Conservation (phyloP, 805 yeast genomes). For the Candida suzukii region DNA sequence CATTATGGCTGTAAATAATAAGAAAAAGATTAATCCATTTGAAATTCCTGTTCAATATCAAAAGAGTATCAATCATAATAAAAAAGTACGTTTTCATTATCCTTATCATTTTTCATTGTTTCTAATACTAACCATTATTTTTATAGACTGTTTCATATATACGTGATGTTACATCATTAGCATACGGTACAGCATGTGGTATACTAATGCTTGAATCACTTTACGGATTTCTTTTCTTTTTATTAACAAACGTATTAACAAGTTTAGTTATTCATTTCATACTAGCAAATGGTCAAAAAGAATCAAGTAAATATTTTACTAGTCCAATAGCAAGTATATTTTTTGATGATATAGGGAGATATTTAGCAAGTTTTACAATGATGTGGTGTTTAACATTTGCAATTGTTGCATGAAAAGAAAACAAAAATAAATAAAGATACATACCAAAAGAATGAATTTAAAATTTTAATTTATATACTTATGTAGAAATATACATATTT, state of each 20-base stretch:
- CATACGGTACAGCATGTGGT: conserved; percentile 49
- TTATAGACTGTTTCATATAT: conserved; percentile 15
- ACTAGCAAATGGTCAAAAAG: conserved; percentile 25
- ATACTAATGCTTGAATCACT: conserved; percentile 43
- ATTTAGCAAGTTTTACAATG: conserved; percentile 45
- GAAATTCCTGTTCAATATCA: conserved; percentile 9
- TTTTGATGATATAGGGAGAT: conserved; percentile 37
- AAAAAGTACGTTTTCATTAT: too few species aligned
- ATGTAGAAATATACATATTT: neutral
- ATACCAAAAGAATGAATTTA: neutral
- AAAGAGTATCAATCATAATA: conserved; percentile 6
- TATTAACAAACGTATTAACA: conserved; percentile 27
- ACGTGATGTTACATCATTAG: conserved; percentile 42
- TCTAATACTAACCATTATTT: neutral
- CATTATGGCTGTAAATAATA: neutral
- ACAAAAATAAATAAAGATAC: too few species aligned
- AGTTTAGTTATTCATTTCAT: conserved; percentile 25
- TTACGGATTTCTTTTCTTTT: conserved; percentile 39
- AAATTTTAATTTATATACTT: neutral
- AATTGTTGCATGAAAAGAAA: neutral
- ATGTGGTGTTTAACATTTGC: conserved; percentile 54
- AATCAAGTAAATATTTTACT: conserved; percentile 29
- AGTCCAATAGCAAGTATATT: conserved; percentile 34
- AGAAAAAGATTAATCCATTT: neutral
- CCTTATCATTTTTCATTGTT: too few species aligned